Base-by-base conservation (phyloP, 1,284 basidiomycete genomes). In the Chalciporus sp. region DNA sequence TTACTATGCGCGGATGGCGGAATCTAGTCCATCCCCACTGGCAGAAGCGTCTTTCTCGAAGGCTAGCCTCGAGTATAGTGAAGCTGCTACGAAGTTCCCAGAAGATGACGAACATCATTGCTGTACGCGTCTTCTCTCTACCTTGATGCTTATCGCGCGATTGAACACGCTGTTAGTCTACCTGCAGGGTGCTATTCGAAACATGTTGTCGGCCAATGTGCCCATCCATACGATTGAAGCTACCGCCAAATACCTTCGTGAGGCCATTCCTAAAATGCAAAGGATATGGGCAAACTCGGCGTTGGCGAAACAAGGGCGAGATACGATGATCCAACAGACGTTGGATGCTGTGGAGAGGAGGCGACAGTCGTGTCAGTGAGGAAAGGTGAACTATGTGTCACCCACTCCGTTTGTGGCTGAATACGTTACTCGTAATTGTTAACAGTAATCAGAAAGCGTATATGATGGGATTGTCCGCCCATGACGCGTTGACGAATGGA, bases 41-140 rank as follows among this genome's bases (percentile, higher is more conserved):
- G 23, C 23, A 5, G 0, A 40, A 11, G 48, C 28, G n/a, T 9
- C 6, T 10, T 37, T 9, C 31, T 45, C 40, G 28, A 48, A 60
- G 37, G 61, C 66, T 2, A 62, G 58, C 10, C 55, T 8, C 5
- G 46, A 20, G 16, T 71, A 72, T 47, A 16, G 58, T 8, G 44
- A 61, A 6, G 67, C 71, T 6, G 65, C 66, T 3, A 48, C 55
- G n/a, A 53, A 26, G 26, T 66, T 59, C 49, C 63, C 71, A 2
- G 49, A 62, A 43, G 71, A 72, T 49, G 71, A 73, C 46, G 66
- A 71, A 37, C 19, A 56, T 7, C 63, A 68, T 48, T 49, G 60
- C 8, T 68, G 71, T 70, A 57, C 12, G 58, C 53, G 39, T 17
- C 35, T n/a, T 23, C 39, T 23, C 40, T 42, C 9, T 14, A 23